A percentile compares a stretch with the other conserved stretches of the same genome.
Conservation (phyloP, 257 asterid genomes). For the Echites panduratus region DNA sequence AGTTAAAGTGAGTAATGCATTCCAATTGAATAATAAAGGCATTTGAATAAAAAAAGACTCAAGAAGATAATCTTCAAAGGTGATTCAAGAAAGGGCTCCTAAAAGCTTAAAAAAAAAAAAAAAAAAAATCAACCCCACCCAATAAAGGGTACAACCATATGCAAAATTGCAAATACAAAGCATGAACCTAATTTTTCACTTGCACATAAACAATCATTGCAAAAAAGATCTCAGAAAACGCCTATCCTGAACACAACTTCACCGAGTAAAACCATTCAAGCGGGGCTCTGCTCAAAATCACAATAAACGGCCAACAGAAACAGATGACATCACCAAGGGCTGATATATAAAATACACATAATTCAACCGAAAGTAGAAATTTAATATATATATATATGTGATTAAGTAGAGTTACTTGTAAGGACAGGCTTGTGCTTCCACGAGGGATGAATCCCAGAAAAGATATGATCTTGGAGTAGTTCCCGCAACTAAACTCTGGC, state of each 20-base stretch:
- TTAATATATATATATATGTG: background rate
- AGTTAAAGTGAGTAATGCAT: background rate
- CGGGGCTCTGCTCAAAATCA: background rate
- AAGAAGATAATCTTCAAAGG: background rate
- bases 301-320: background rate
- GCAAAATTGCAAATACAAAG: background rate
- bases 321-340: background rate
- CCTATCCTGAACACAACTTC: background rate
- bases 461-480: conserved; percentile 50
- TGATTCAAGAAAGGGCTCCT: background rate
- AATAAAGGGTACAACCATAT: background rate
- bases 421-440: conserved; percentile 34
- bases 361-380: background rate
- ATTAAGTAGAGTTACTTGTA: conserved; percentile 36
- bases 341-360: background rate
- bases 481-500: conserved; percentile 20
- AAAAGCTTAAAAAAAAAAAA: conserved; percentile 5
- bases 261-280: background rate
- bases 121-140: background rate
- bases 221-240: background rate
- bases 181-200: background rate
- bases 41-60: background rate
- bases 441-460: conserved; percentile 53
- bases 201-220: background rate
- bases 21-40: background rate